Evolutionary conservation across 805 yeast genomes (phyloP), one percentile per base, ranked within the genome.

Genomic region (Myxozyma neglecta): DNA sequence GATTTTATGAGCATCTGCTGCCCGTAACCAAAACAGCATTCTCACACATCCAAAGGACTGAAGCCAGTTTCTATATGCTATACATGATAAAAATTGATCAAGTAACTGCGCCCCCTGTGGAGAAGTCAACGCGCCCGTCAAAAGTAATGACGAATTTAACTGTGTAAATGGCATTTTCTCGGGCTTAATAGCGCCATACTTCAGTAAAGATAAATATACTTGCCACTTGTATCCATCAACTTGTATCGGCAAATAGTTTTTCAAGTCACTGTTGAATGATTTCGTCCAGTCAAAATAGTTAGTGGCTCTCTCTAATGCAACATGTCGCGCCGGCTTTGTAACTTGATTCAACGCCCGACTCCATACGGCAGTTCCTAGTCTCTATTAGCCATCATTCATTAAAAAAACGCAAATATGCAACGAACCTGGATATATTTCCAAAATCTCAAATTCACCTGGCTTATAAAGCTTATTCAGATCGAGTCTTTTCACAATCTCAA

Each of bases 21-120:
- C 83, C 2, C 85, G 84, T 20, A 86, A 77, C 85, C 92, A 83
- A 14, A 88, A 74, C 29, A 92, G 75, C 85, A 90, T 83, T 64
- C 89, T 79, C 1, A 91, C 92, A 53, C 87, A 80, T 8, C 96
- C 89, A 73, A 81, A 88, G 67, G 79, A 77, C 64, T 85, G 86
- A 8, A 89, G 72, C 97, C 96, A 90, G 70, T 88, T 88, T 53
- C 81, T 77, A 70, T 86, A 80, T 0, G 82, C 85, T 35, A 86
- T 76, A 73, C 96, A 88, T 62, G 81, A 81, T 37, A 88, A 72
- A 85, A 90, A 88, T 74, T 90, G 96, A 59, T 88, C 85, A 32
- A 88, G 73, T 16, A 89, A 79, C 54, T 87, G 84, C 71, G 87
- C 94, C 11, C 88, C 88, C 61, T 79, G 80, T 8, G 76, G 70